Evolutionary conservation across 1,139 yeast genomes (phyloP).

Genomic region (Wickerhamiella infanticola): DNA sequence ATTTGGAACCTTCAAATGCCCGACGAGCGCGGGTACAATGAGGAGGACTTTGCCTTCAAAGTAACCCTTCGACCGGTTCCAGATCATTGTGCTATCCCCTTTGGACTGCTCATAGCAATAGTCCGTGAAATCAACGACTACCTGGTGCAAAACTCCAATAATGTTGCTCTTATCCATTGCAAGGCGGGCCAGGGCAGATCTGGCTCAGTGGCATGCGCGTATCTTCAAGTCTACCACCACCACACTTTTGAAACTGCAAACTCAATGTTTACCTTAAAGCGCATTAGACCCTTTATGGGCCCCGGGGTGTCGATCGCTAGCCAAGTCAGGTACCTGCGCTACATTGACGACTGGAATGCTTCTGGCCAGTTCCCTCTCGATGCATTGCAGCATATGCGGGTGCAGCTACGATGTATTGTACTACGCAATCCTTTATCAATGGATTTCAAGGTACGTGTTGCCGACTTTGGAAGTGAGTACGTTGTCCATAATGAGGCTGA

Average conservation of each 20-base stretch:
- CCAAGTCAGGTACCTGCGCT: constrained; percentile 51
- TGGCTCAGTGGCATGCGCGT: constrained; percentile 63
- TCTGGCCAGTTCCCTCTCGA: constrained; percentile 6
- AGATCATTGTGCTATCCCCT: constrained; percentile 69
- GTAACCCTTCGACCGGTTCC: constrained; percentile 42
- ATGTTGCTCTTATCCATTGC: constrained; percentile 68
- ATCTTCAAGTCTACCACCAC: constrained; percentile 36
- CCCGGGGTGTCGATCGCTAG: constrained; percentile 58
- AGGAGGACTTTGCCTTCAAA: constrained; percentile 20
- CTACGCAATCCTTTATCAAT: constrained; percentile 17
- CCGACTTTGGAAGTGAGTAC: constrained; percentile 13
- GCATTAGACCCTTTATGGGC: constrained; percentile 46
- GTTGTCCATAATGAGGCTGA: neutral
- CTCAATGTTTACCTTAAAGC: constrained; percentile 34
- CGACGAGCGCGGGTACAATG: constrained; percentile 30
- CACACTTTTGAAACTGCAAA: constrained; percentile 33
- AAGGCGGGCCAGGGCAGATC: constrained; percentile 88
- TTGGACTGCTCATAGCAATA: constrained; percentile 32
- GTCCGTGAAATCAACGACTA: constrained; percentile 34
- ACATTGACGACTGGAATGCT: constrained; percentile 33
- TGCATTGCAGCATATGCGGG: neutral
- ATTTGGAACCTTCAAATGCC: constrained; percentile 63
- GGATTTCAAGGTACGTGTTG: constrained; percentile 18
- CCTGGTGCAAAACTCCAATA: constrained; percentile 22
- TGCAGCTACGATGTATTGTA: constrained; percentile 16